phyloP scores from a whole-genome alignment of 768 basidiomycete genomes.

The Clavaria fumosa region DNA sequence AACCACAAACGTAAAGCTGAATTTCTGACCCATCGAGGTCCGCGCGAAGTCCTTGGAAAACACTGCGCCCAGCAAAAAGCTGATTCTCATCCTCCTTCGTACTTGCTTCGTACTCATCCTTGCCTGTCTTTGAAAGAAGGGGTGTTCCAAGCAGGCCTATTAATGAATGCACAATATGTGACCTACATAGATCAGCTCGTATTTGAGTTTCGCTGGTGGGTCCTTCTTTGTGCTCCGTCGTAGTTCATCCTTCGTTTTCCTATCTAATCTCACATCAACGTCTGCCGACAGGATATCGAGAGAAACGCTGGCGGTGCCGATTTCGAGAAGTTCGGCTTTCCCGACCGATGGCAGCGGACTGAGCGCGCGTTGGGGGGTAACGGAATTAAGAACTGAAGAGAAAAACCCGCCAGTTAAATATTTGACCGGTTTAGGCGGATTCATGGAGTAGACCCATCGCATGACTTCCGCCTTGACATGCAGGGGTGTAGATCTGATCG shows the following conservation, averaged over 20 bases:
- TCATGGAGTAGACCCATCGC: conserved; percentile 57
- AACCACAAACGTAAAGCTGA: conserved; percentile 3
- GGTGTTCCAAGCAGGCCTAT: conserved; percentile 3
- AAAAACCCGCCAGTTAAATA: conserved; percentile 30
- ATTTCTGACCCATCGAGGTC: conserved; percentile 61
- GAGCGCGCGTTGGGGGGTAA: conserved; percentile 23
- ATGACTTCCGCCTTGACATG: conserved; percentile 73
- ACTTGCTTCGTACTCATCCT: conserved; percentile 66
- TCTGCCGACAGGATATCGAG: conserved; percentile 54
- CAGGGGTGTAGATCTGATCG: conserved; percentile 43
- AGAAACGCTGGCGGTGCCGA: conserved; percentile 38
- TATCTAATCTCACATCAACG: conserved; percentile 46
- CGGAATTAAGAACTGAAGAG: conserved; percentile 25
- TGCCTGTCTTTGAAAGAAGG: conserved; percentile 43
- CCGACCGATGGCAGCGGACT: conserved; percentile 22
- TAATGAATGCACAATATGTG: conserved; percentile 1
- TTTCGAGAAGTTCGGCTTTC: conserved; percentile 22
- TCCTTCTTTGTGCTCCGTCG: conserved; percentile 92
- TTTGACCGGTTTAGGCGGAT: conserved; percentile 39
- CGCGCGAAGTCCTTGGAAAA: conserved; percentile 78
- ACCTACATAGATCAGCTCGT: conserved; percentile 74
- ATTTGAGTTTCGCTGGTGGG: conserved; percentile 58
- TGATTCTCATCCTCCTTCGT: conserved; percentile 49
- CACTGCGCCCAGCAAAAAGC: conserved; percentile 49
- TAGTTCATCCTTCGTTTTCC: conserved; percentile 57